Base-by-base conservation (phyloP, 208 protist genomes). In the Crithidia bombi region DNA sequence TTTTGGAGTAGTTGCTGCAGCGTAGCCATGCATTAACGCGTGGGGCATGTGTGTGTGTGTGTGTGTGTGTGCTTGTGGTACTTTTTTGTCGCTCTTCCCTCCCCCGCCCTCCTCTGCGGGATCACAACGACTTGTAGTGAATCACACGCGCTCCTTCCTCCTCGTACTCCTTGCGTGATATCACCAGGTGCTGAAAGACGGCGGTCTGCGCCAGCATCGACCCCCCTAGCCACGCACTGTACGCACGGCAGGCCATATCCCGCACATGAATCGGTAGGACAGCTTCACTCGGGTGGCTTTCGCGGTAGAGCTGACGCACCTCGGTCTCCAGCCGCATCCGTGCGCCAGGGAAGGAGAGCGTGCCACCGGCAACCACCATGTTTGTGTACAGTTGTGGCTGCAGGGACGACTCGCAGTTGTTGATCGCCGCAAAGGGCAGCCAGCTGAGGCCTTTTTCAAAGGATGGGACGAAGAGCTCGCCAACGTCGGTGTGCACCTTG, bases 341-440 rank as follows among this genome's bases (percentile, higher is more conserved):
- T 26, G 95, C 81, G 1, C 94, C 94, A 3, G 78, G 80, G 51
- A 98, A 97, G 35, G 96, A 84, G 6, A 97, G 83, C 15, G 82
- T 93, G 46, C 96, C 96, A 32, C 98, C 97, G 26, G 93, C 91
- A 7, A 98, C 66, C 62, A 98, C 86, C 46, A 99, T 97, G 72
- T 97, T 98, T 21, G 61, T 69, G 81, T 96, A 98, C 35, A 99
- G 91, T 75, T 94, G 85, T 30, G 86, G 73, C 46, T 93, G 81
- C 43, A 98, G 82, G n/a, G 87, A 75, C 14, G 89, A 63, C 67
- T 98, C 94, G 72, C 94, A 98, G 59, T 93, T 89, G 71, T 90
- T 87, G 49, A 99, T 98, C 14, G 93, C 75, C 1, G 97, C 77
- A 69, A 95, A 98, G 43, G 89, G 81, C 28, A 97, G 78, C 85